Evolutionary conservation across 331 rosid species (phyloP).

Genomic region (Malus hybrid): DNA sequence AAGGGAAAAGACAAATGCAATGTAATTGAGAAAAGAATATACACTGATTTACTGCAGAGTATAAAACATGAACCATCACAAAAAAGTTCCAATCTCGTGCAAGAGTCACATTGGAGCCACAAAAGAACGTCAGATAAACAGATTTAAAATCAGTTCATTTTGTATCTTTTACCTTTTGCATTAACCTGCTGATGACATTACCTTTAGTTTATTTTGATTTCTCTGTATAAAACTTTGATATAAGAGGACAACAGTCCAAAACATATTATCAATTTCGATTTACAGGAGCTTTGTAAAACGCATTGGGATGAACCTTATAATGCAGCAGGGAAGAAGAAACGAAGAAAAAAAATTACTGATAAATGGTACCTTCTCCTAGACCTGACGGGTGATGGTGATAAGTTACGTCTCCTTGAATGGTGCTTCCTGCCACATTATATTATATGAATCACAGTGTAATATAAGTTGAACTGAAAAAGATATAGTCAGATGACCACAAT

Average conservation of each 20-base stretch:
- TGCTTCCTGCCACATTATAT: slow-evolving; percentile 52
- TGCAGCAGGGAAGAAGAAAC: slow-evolving; percentile 8
- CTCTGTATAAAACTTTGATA: not conserved
- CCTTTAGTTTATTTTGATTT: not conserved
- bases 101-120: not conserved
- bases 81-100: not conserved
- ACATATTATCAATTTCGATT: not conserved
- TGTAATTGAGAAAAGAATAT: not conserved
- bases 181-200: not conserved
- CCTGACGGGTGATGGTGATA: slow-evolving; percentile 74
- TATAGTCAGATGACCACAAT: slow-evolving; percentile 4
- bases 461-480: slow-evolving; percentile 9
- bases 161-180: not conserved
- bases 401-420: slow-evolving; percentile 60
- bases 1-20: not conserved
- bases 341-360: slow-evolving; percentile 16
- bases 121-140: not conserved
- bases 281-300: not conserved
- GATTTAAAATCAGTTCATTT: not conserved
- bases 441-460: slow-evolving; percentile 20
- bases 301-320: not conserved
- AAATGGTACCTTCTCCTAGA: slow-evolving; percentile 81
- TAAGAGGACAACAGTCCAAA: not conserved
- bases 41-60: not conserved
- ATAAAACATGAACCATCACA: not conserved